These are phyloP conservation scores for Pseudozyma hubeiensis DNA, from an alignment of 1,284 basidiomycete genomes.

Conservation along the genomic window DNA sequence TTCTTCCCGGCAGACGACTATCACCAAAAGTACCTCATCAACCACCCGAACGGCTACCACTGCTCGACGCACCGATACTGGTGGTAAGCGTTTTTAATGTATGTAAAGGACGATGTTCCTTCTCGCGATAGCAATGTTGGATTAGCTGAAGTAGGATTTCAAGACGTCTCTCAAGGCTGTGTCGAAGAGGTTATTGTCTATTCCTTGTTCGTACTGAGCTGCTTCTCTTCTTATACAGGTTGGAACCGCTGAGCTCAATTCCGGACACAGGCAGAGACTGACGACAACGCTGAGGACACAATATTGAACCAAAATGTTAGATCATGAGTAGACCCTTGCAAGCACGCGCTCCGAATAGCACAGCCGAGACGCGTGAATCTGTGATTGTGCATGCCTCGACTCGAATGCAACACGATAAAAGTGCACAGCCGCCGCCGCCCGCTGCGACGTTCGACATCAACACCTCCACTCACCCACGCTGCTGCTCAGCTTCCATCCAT, in stretches of 20 bases:
- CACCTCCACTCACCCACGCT: slow-evolving; percentile 18
- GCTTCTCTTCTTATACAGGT: too few relatives aligned
- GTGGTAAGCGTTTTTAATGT: slow-evolving; percentile 17
- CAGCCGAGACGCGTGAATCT: slow-evolving; percentile 24
- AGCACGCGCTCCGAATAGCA: background rate
- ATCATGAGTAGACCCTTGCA: background rate
- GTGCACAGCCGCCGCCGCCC: slow-evolving; percentile 13
- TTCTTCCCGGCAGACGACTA: slow-evolving; percentile 63
- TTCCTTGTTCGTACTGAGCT: too few relatives aligned
- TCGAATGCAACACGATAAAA: background rate
- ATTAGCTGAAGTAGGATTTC: too few relatives aligned
- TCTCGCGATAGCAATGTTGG: too few relatives aligned
- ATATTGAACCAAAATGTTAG: too few relatives aligned
- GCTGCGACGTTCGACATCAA: slow-evolving; percentile 21
- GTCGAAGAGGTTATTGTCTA: too few relatives aligned
- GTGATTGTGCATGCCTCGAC: slow-evolving; percentile 7
- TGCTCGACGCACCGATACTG: slow-evolving; percentile 57
- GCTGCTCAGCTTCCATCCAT: background rate
- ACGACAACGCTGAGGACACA: too few relatives aligned
- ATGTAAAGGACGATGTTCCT: too few relatives aligned
- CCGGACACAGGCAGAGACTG: too few relatives aligned
- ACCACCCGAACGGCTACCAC: slow-evolving; percentile 63
- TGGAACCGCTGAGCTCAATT: too few relatives aligned
- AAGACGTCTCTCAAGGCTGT: too few relatives aligned
- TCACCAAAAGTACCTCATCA: slow-evolving; percentile 66